Base-by-base conservation (phyloP, 176 grass and related monocot species). In the Cenchrus fungigraminus region DNA sequence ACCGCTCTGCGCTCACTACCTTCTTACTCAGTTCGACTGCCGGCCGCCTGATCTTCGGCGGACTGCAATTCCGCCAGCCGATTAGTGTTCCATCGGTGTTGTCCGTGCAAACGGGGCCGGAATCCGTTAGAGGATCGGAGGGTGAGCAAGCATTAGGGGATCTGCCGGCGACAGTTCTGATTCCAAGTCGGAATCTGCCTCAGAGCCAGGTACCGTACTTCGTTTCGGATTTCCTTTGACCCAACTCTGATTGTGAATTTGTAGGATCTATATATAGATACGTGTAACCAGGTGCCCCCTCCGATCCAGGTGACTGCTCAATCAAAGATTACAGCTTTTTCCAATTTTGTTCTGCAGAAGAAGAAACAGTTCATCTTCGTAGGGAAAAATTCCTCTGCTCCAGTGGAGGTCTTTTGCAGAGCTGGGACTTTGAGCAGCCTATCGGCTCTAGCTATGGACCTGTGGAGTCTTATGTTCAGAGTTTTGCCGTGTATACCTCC, bases 371-470 rank as follows among this genome's bases (percentile, higher is more conserved):
- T 68, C 29, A 53, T 68, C 64, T 15, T n/a, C 16, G 16, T 40
- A 31, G 11, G 53, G 52, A 12, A 14, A 54, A 3, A 52, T 54
- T 22, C 10, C 44, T 12, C 19, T 64, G 1, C 46, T 51, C 8
- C 46, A 75, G 75, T 84, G 71, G 58, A 40, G 71, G 11, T 17
- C 44, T 75, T 58, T 54, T 53, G 71, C 29, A 47, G 44, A 46
- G 68, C 80, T 4, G 15, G 8, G 25, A 54, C 50, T 11, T 25
- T 9, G 71, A 83, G 45, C 29, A 55, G 29, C 14, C 7, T 74
- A 34, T 34, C 13, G 25, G 12, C 28, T 74, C 25, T 73, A 25
- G 13, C 6, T 8, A 3, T 73, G 31, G 9, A 53, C 46, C 29
- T 83, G 12, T 71, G 15, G 16, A 0, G 8, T n/a, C 25, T 73